Base-by-base conservation (phyloP, 371 early-diverging fungal species). In the Entomophthora muscae region DNA sequence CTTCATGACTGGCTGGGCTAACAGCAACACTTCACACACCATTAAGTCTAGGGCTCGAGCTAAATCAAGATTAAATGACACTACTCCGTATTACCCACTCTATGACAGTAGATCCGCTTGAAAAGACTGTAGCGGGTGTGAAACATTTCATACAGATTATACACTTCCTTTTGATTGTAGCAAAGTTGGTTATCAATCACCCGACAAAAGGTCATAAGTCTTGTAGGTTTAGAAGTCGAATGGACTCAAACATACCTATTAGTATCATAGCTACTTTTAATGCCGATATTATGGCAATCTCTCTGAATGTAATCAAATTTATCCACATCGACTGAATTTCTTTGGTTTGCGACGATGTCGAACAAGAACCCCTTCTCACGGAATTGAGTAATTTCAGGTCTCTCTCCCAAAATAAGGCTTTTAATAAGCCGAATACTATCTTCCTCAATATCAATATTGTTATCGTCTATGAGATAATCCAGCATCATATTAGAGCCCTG, bases 281-380 rank as follows among this genome's bases (percentile, higher is more conserved):
- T 72, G 0, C 93, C 92, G 2, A 92, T 74, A 65, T 92, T 88
- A 66, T 85, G 82, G 60, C 89, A 87, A 73, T 96, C 97, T 12
- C 98, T 76, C 66, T 83, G 80, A 53, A 98, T 78, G 66, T 96
- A 98, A 71, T 98, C 98, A 73, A 94, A 95, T 73, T 94, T 94
- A 73, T 98, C 98, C 21, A 96, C 97, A 70, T 98, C 98, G 24
- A 96, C 78, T 30, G 86, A 84, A 67, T 90, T 95, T 61, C 85
- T 77, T 70, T 93, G 86, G 76, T 98, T 98, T 42, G 94, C 88
- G 0, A 98, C 97, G 66, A 98, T 92, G 64, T 98, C 93, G 76
- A 91, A 96, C 57, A 96, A 66, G 66, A 90, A 98, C 22, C 68
- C 67, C 51, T 77, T 75, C 1, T 79, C 72, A 10, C 26, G 26